Evolutionary conservation across 2,329 filamentous ascomycete genomes (phyloP), one percentile per base, ranked within the genome.

Genomic region (Cercospora zeae-maydis): DNA sequence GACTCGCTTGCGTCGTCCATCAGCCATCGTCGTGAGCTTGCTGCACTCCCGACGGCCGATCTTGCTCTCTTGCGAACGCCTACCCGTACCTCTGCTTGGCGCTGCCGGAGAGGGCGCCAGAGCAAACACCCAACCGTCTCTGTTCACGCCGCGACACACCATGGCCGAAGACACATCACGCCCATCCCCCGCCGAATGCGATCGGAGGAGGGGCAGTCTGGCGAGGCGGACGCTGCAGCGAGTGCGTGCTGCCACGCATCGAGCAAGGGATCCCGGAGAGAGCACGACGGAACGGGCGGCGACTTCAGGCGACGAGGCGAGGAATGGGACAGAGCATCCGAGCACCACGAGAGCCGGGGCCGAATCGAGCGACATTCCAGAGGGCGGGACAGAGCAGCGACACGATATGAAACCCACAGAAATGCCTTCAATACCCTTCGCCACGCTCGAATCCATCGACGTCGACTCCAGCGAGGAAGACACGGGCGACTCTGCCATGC

Each of bases 191-290:
- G 51, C 55, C 52, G 59, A 64, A 13, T 53, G 57, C 34, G 45
- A 45, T 10, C 52, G 53, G 30, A 52, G 69, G 42, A 61, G 70
- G 27, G 65, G 64, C 37, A 70, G 70, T 61, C 63, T 71, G 58
- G 70, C 70, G 21, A 66, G 71, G 27, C 30, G 57, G 30, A 69
- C 68, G 16, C 64, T 72, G 13, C 66, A 70, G 9, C 61, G 62
- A 52, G 60, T 72, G 53, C 66, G 65, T 45, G 64, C 61, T 34
- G 68, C 63, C 31, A 66, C 71, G 65, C 63, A 66, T 59, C 64
- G 39, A 45, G 39, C 39, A 45, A 45, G 39, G 39, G 39, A 45
- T 45, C 39, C 19, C 13, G 39, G 39, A 21, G 39, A 24, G 39
- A 21, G 16, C 19, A 45, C 39, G 39, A 45, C 39, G 4, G 39